Percentiles rank a stretch among this genome's conserved stretches.
Evolutionary conservation across 1,139 yeast species (phyloP).

Genomic region (Diutina catenulata): DNA sequence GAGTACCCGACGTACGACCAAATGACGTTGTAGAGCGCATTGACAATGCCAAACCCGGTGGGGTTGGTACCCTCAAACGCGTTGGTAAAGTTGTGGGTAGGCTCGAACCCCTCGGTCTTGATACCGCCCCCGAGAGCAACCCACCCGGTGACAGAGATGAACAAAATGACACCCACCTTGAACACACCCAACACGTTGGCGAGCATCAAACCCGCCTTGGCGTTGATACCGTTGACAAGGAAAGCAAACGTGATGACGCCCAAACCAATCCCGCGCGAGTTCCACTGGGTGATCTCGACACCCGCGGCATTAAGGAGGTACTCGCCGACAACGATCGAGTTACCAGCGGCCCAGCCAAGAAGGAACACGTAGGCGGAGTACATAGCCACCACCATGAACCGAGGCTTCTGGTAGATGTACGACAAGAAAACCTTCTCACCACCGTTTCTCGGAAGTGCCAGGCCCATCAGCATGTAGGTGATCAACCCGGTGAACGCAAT

Average conservation of each 20-base stretch:
- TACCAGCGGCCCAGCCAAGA: constrained; percentile 81
- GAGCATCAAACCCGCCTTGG: constrained; percentile 53
- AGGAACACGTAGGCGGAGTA: constrained; percentile 67
- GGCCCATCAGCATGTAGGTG: constrained; percentile 77
- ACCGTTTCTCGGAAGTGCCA: constrained; percentile 76
- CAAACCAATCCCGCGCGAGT: constrained; percentile 62
- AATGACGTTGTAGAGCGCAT: constrained; percentile 67
- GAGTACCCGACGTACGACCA: constrained; percentile 72
- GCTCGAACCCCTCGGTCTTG: constrained; percentile 32
- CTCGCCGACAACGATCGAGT: constrained; percentile 41
- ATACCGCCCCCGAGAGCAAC: constrained; percentile 69
- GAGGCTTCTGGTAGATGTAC: constrained; percentile 57
- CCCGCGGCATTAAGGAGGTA: constrained; percentile 59
- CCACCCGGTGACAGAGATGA: constrained; percentile 71
- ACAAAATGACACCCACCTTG: constrained; percentile 54
- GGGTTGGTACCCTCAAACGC: constrained; percentile 51
- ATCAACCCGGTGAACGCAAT: constrained; percentile 65
- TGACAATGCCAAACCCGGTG: constrained; percentile 67
- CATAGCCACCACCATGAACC: constrained; percentile 58
- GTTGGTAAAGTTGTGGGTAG: constrained; percentile 48
- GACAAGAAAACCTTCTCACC: constrained; percentile 83
- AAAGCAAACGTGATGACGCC: constrained; percentile 68
- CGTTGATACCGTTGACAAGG: constrained; percentile 47
- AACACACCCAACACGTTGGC: constrained; percentile 63
- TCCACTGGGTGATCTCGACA: constrained; percentile 58